A percentile compares a stretch with the other conserved stretches of the same genome.
Conservation (phyloP, 106 monocot genomes). For the Vanilla planifolia region DNA sequence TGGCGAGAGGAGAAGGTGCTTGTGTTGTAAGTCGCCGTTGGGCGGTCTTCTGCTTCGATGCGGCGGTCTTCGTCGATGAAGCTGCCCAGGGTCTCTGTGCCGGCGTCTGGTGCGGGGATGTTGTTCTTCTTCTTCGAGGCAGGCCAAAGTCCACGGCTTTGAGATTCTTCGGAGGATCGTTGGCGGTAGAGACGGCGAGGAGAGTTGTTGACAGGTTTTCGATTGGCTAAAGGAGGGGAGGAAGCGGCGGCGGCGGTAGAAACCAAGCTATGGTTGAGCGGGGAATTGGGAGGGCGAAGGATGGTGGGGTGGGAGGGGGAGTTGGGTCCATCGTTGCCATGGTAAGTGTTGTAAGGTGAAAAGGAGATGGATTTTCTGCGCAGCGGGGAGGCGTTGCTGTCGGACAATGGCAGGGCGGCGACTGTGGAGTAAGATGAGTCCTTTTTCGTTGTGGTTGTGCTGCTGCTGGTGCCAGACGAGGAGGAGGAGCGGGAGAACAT, state of each 20-base stretch:
- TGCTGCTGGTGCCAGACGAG: neutral
- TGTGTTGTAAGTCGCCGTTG: neutral
- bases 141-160: conserved; percentile 9
- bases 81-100: neutral
- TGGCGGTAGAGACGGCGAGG: neutral
- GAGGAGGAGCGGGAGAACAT: neutral
- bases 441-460: too few relatives aligned
- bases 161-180: neutral
- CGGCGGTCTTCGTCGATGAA: conserved; percentile 12
- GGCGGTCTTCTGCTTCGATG: neutral
- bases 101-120: conserved; percentile 10
- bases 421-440: too few relatives aligned
- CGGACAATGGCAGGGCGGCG: conserved; percentile 1
- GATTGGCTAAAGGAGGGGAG: neutral
- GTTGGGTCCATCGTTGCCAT: neutral
- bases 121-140: conserved; percentile 8
- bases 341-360: neutral
- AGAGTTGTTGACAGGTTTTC: neutral
- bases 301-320: neutral
- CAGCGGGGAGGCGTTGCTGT: neutral
- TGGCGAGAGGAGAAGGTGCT: conserved; percentile 16
- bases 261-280: neutral
- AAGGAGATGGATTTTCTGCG: conserved; percentile 6
- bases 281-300: neutral
- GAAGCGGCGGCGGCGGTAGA: neutral